phyloP scores from a whole-genome alignment of 768 basidiomycete species.

The Mycena chlorophos region DNA sequence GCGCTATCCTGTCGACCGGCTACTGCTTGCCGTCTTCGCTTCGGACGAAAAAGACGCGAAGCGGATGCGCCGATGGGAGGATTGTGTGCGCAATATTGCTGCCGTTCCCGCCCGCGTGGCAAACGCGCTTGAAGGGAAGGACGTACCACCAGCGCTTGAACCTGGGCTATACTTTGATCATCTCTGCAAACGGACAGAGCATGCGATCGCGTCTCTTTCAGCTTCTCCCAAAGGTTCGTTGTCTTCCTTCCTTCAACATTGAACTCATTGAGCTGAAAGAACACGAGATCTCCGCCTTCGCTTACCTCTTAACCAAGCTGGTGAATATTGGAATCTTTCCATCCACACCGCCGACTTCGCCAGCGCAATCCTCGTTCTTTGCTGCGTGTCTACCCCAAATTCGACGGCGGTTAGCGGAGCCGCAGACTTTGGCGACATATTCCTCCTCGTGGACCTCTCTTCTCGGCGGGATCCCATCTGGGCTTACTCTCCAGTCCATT shows the following conservation, averaged over 20 bases:
- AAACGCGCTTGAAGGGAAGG: slow-evolving; percentile 58
- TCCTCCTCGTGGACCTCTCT: slow-evolving; percentile 50
- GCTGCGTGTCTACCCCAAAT: slow-evolving; percentile 49
- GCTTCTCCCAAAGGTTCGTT: slow-evolving; percentile 42
- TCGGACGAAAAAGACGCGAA: slow-evolving; percentile 25
- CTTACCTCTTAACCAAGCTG: slow-evolving; percentile 63
- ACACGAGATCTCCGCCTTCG: slow-evolving; percentile 39
- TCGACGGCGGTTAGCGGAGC: slow-evolving; percentile 37
- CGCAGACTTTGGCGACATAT: slow-evolving; percentile 38
- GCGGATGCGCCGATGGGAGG: slow-evolving; percentile 64
- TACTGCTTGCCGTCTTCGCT: slow-evolving; percentile 55
- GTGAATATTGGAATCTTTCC: slow-evolving; percentile 71
- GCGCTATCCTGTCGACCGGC: slow-evolving; percentile 68
- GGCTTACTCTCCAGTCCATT: slow-evolving; percentile 54
- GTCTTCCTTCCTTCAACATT: slow-evolving; percentile 5
- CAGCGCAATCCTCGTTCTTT: slow-evolving; percentile 77
- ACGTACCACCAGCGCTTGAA: slow-evolving; percentile 51
- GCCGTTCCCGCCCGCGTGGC: slow-evolving; percentile 76
- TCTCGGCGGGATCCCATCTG: slow-evolving; percentile 49
- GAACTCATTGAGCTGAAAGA: slow-evolving; percentile 31
- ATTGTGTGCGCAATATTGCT: slow-evolving; percentile 64
- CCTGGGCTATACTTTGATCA: slow-evolving; percentile 56
- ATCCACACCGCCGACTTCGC: slow-evolving; percentile 43
- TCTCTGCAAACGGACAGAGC: slow-evolving; percentile 54
- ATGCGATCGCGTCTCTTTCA: slow-evolving; percentile 49